Conservation (phyloP, 352 stramenopile species). For the Discostella stelligera region DNA sequence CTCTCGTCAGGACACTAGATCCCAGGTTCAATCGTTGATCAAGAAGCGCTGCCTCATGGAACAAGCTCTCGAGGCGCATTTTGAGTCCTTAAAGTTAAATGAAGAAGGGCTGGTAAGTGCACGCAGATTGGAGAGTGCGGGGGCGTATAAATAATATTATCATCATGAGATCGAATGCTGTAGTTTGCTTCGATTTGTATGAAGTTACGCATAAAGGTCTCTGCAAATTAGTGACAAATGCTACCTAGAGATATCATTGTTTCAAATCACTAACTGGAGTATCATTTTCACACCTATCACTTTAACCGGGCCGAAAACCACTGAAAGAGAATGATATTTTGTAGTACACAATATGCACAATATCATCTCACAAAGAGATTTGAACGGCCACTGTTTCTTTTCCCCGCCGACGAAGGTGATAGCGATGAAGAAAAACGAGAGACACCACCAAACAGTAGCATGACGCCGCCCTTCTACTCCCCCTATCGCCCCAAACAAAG, state of each 20-base stretch:
- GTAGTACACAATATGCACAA: no score
- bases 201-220: no score
- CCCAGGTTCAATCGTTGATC: constrained; percentile 30
- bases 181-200: no score
- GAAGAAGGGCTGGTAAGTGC: constrained; percentile 68
- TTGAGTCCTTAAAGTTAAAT: constrained; percentile 59
- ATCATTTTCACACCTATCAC: no score
- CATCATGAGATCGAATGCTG: no score
- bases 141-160: constrained; percentile 14
- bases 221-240: no score
- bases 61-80: constrained; percentile 59
- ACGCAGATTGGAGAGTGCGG: constrained; percentile 30
- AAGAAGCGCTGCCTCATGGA: constrained; percentile 53
- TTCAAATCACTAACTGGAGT: no score
- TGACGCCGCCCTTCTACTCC: not conserved
- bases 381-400: no score
- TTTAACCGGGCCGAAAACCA: no score
- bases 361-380: no score
- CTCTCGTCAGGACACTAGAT: constrained; percentile 9
- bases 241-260: no score
- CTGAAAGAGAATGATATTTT: no score
- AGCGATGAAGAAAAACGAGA: not conserved
- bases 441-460: not conserved
- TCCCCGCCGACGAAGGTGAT: not conserved
- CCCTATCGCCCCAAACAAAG: constrained; percentile 8